These are phyloP conservation scores for Lactarius vividus DNA, from an alignment of 768 basidiomycete genomes.

Conservation along the genomic window DNA sequence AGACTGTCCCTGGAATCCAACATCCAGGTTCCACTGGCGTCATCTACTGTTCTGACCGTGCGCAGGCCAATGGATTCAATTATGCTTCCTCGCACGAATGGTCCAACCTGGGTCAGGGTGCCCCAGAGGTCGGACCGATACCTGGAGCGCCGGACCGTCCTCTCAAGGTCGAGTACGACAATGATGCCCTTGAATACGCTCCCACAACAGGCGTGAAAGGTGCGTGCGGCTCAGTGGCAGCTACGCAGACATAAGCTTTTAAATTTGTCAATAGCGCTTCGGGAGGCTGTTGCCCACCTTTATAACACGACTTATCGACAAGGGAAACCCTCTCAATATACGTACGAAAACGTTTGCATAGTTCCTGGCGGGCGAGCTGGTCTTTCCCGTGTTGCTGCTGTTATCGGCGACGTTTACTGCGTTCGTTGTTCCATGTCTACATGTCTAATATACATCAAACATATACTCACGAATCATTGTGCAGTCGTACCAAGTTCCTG, in stretches of 20 bases:
- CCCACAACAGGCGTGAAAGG: constrained; percentile 91
- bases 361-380: constrained; percentile 93
- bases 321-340: constrained; percentile 81
- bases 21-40: constrained; percentile 66
- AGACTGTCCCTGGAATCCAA: constrained; percentile 85
- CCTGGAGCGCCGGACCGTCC: constrained; percentile 71
- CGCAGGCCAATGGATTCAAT: constrained; percentile 93
- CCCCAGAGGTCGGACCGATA: constrained; percentile 84
- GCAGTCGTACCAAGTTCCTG: constrained; percentile 86
- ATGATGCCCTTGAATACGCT: constrained; percentile 83
- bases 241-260: neutral
- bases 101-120: constrained; percentile 90
- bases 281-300: constrained; percentile 85
- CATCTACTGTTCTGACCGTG: constrained; percentile 89
- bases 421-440: constrained; percentile 38
- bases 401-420: constrained; percentile 86
- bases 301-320: constrained; percentile 88
- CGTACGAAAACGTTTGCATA: constrained; percentile 90
- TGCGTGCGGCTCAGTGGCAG: constrained; percentile 29
- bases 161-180: constrained; percentile 57
- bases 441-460: constrained; percentile 11
- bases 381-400: constrained; percentile 86
- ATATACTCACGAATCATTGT: constrained; percentile 15
- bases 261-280: constrained; percentile 51
- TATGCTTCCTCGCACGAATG: constrained; percentile 76